Evolutionary conservation across 768 basidiomycete genomes (phyloP).

Genomic region (Asterophora lycoperdoides): DNA sequence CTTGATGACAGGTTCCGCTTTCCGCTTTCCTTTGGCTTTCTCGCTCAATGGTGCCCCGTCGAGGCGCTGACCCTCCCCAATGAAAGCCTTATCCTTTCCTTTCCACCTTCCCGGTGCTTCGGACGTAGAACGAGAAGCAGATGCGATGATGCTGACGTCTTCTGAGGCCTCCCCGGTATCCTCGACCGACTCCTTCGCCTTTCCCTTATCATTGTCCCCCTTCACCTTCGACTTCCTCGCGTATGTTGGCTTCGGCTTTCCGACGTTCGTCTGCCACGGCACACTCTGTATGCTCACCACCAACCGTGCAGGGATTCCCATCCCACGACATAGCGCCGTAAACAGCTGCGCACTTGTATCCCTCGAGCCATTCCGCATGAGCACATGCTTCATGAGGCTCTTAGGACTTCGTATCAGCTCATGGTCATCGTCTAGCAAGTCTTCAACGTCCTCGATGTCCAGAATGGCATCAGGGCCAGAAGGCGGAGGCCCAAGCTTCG

Average conservation of each 20-base stretch:
- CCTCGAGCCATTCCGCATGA: slow-evolving; percentile 74
- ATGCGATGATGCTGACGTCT: slow-evolving; percentile 24
- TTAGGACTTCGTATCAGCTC: slow-evolving; percentile 75
- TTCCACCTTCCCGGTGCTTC: slow-evolving; percentile 31
- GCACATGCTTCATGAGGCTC: slow-evolving; percentile 89
- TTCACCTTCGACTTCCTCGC: slow-evolving; percentile 36
- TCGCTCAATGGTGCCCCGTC: slow-evolving; percentile 36
- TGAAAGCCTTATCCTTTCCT: slow-evolving; percentile 21
- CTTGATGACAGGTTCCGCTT: slow-evolving; percentile 49
- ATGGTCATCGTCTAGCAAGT: slow-evolving; percentile 47
- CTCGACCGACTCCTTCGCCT: slow-evolving; percentile 28
- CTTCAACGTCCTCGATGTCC: slow-evolving; percentile 42
- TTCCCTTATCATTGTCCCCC: slow-evolving; percentile 31
- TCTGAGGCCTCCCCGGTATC: slow-evolving; percentile 37
- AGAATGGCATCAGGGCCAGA: slow-evolving; percentile 26
- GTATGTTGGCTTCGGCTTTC: slow-evolving; percentile 47
- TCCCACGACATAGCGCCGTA: slow-evolving; percentile 80
- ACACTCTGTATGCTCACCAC: slow-evolving; percentile 90
- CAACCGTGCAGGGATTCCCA: slow-evolving; percentile 82
- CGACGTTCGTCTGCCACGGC: slow-evolving; percentile 76
- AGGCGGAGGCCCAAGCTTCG: slow-evolving; percentile 25
- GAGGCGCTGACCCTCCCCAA: slow-evolving; percentile 38
- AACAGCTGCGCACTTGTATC: slow-evolving; percentile 91
- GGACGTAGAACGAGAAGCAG: slow-evolving; percentile 20
- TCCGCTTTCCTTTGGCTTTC: slow-evolving; percentile 57